phyloP scores from a whole-genome alignment of 2,329 filamentous ascomycete species.

The Aspergillus cejpii region DNA sequence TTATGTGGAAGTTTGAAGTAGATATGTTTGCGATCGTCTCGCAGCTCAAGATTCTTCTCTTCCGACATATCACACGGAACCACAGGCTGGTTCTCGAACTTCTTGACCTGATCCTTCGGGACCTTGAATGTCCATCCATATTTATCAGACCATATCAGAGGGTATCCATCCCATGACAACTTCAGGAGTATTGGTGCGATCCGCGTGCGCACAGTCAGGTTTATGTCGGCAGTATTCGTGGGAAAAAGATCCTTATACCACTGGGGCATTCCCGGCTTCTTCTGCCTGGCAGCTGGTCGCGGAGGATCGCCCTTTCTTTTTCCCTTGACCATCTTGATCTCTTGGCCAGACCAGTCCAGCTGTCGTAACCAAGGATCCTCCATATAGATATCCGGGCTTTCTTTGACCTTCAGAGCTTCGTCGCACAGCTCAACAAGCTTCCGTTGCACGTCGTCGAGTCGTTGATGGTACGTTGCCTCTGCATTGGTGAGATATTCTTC shows the following conservation, averaged over 20 bases:
- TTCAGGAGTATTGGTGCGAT: slow-evolving; percentile 79
- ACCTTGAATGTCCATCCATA: slow-evolving; percentile 91
- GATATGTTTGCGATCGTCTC: slow-evolving; percentile 57
- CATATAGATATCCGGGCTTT: slow-evolving; percentile 60
- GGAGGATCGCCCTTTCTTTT: slow-evolving; percentile 80
- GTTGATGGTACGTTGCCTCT: slow-evolving; percentile 72
- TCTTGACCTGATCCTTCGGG: slow-evolving; percentile 52
- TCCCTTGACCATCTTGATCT: slow-evolving; percentile 82
- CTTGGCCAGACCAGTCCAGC: slow-evolving; percentile 91
- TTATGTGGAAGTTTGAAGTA: slow-evolving; percentile 98
- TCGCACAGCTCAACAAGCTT: slow-evolving; percentile 67
- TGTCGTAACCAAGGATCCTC: slow-evolving; percentile 88
- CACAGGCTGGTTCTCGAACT: slow-evolving; percentile 66
- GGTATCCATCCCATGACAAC: slow-evolving; percentile 81
- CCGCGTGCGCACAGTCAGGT: slow-evolving; percentile 75
- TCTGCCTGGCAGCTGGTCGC: slow-evolving; percentile 72
- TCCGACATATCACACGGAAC: slow-evolving; percentile 67
- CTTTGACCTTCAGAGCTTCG: slow-evolving; percentile 68
- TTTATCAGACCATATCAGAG: slow-evolving; percentile 86
- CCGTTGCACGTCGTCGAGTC: slow-evolving; percentile 70
- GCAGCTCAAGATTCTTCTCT: slow-evolving; percentile 60
- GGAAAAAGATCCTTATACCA: slow-evolving; percentile 93
- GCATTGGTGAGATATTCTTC: slow-evolving; percentile 74
- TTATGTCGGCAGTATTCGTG: slow-evolving; percentile 60
- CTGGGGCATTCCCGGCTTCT: slow-evolving; percentile 86